Base-by-base conservation (phyloP, 2,329 filamentous ascomycete species). In the Xylariales sp. region DNA sequence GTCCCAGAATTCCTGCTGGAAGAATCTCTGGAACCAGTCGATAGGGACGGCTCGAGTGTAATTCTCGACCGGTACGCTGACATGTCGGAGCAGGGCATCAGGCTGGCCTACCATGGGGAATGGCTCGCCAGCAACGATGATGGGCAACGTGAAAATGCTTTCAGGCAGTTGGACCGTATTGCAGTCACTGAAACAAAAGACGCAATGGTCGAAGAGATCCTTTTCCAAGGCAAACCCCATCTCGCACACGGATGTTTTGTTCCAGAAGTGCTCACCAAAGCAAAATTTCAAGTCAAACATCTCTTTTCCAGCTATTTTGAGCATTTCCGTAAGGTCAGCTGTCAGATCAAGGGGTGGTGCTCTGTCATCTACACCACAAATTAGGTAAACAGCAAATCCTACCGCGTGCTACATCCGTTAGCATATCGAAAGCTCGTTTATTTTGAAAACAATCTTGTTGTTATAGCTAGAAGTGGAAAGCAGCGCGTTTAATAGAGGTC, bases 1-100 rank as follows among this genome's bases (percentile, higher is more conserved):
- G 4, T 44, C 33, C 55, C 54, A 59, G 30, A 55, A 59, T 2
- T 29, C 14, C 37, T 54, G 34, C 3, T 19, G 43, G 39, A 59
- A 59, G n/a, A 54, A 44, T 33, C 44, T 48, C 20, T 34, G 43
- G 8, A 50, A 31, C 24, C 39, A 46, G 1, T 48, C 43, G 5
- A 56, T 19, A 10, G 47, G 38, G 1, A 56, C 1, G n/a, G 47
- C 46, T 3, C 18, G 23, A 0, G 12, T 3, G 18, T 47, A 52
- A 8, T 46, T 28, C 12, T 44, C 40, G 5, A 44, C 28, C 2
- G 38, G 28, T 7, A 10, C 17, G 7, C 6, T 17, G 2, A 31
- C 28, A 10, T 21, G 11, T 24, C 23, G n/a, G 13, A 20, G 27
- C 13, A 18, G 15, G 4, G 14, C 5, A 3, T 23, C 5, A 8